These are phyloP conservation scores for Cryptosporidium ryanae DNA, from an alignment of 169 alveolate species.

Conservation along the genomic window DNA sequence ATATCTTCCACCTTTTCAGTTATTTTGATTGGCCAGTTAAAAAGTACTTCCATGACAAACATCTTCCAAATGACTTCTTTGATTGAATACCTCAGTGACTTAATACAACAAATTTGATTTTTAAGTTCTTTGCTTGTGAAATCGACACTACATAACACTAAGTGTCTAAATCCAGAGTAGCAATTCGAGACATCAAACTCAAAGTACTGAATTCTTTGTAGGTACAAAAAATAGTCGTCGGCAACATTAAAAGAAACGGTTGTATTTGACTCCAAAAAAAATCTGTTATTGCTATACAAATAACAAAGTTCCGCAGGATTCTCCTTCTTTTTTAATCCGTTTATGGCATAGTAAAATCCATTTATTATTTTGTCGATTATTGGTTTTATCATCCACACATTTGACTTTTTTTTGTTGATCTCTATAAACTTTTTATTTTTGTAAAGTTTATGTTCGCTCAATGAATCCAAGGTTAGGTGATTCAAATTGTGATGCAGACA, in stretches of 20 bases:
- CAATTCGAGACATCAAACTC: conserved; percentile 58
- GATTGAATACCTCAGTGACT: conserved; percentile 47
- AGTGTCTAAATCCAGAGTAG: conserved; percentile 8
- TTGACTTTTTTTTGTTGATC: neutral
- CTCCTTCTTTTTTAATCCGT: too few species aligned
- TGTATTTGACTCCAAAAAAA: conserved; percentile 25
- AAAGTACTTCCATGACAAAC: conserved; percentile 29
- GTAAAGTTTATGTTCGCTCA: neutral
- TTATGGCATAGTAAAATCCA: neutral
- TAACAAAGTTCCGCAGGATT: conserved; percentile 4
- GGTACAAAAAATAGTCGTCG: conserved; percentile 18
- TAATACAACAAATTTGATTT: conserved; percentile 44
- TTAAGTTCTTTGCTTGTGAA: conserved; percentile 15
- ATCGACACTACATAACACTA: conserved; percentile 19
- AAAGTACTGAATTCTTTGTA: conserved; percentile 30
- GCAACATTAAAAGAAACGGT: conserved; percentile 21
- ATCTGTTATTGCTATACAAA: conserved; percentile 11
- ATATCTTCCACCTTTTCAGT: neutral
- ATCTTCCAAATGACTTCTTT: conserved; percentile 63
- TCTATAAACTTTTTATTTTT: neutral
- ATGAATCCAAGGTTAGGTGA: conserved; percentile 1
- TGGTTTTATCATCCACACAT: neutral
- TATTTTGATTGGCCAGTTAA: conserved; percentile 7
- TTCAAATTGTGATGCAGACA: conserved; percentile 23
- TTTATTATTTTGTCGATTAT: conserved; percentile 15